Conservation (phyloP, 768 basidiomycete species). For the Boletus sp. region DNA sequence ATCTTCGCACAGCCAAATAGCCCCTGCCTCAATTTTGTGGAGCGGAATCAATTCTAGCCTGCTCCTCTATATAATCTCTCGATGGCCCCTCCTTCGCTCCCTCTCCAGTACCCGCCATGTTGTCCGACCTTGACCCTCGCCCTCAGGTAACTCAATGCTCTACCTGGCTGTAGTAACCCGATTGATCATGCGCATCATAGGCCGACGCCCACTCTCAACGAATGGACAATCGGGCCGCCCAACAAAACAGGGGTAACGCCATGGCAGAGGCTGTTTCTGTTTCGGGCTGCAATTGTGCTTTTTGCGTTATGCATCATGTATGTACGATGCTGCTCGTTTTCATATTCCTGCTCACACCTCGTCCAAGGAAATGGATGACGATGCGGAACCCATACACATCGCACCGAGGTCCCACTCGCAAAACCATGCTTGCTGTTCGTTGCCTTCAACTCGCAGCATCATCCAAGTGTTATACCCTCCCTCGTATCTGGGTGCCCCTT, state of each 20-base stretch:
- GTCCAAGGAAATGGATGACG: slow-evolving; percentile 6
- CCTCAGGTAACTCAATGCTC: not conserved
- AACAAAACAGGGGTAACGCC: not conserved
- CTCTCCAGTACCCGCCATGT: slow-evolving; percentile 2
- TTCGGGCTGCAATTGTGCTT: not conserved
- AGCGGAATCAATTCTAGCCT: not conserved
- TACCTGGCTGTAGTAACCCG: not conserved
- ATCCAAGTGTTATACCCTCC: slow-evolving; percentile 30
- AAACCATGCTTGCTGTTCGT: not conserved
- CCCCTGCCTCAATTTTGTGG: not conserved
- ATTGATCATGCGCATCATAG: not conserved
- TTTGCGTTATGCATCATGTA: slow-evolving; percentile 2
- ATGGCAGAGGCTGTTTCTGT: not conserved
- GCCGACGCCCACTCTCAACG: not conserved
- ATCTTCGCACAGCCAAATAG: not conserved
- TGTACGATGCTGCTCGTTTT: not conserved
- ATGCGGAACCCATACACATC: not conserved
- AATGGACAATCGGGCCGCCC: not conserved
- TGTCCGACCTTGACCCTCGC: slow-evolving; percentile 7
- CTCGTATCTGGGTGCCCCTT: slow-evolving; percentile 10
- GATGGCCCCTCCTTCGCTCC: not conserved
- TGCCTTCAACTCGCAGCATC: slow-evolving; percentile 24
- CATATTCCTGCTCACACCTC: slow-evolving; percentile 5
- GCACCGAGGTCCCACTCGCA: not conserved
- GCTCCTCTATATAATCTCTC: not conserved